phyloP scores from a whole-genome alignment of 2,329 filamentous ascomycete species.

The Colletotrichum trifolii region DNA sequence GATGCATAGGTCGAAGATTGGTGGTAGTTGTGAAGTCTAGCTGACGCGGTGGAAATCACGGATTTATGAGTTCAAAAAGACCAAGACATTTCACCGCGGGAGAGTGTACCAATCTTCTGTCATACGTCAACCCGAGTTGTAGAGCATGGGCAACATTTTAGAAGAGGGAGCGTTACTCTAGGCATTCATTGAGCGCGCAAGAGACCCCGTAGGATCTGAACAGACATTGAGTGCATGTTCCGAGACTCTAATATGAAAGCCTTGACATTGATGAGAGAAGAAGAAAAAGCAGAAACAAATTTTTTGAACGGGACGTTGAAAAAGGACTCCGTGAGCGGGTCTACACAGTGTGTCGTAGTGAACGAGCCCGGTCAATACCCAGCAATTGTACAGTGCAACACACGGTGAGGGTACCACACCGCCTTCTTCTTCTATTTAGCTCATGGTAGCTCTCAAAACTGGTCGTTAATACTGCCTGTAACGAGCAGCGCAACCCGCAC shows the following conservation, averaged over 20 bases:
- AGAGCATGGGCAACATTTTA: constrained; percentile 73
- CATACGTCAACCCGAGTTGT: constrained; percentile 60
- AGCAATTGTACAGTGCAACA: neutral
- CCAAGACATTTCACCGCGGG: neutral
- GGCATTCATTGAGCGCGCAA: constrained; percentile 98
- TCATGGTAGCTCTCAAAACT: too few species aligned
- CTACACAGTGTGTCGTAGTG: neutral
- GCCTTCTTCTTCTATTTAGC: neutral
- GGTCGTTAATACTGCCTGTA: too few species aligned
- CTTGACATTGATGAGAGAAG: constrained; percentile 78
- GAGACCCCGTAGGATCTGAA: constrained; percentile 86
- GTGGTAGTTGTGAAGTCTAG: too few species aligned
- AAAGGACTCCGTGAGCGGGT: constrained; percentile 72
- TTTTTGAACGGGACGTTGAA: constrained; percentile 84
- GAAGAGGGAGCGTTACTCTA: constrained; percentile 83
- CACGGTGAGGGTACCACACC: neutral
- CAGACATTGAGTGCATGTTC: constrained; percentile 91
- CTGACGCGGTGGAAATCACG: too few species aligned
- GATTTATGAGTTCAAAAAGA: neutral
- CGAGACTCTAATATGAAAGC: constrained; percentile 99
- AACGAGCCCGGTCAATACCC: too few species aligned
- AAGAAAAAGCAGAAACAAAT: constrained; percentile 58
- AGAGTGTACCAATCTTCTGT: constrained; percentile 60
- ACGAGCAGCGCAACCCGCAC: neutral
- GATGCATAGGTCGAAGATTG: constrained; percentile 14